phyloP scores from a whole-genome alignment of 2,329 filamentous ascomycete species.

The Elsinoe necatrix region DNA sequence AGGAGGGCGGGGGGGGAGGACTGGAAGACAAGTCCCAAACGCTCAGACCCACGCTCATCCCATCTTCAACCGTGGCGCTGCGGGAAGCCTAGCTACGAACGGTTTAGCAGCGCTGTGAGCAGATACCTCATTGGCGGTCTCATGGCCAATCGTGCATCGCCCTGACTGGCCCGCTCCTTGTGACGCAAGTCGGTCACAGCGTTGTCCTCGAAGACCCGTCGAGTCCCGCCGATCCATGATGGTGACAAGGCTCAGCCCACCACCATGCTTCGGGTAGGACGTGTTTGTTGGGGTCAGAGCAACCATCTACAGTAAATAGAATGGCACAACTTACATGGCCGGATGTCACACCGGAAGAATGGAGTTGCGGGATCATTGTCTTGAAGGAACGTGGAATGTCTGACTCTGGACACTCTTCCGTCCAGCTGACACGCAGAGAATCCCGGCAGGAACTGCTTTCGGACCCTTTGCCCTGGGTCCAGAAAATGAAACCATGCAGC shows the following conservation, averaged over 20 bases:
- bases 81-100: background rate
- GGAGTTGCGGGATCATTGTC: slow-evolving; percentile 5
- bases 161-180: slow-evolving; percentile 5
- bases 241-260: background rate
- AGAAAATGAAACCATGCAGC: slow-evolving; percentile 5
- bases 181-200: slow-evolving; percentile 7
- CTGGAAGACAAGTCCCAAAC: background rate
- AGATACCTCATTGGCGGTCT: background rate
- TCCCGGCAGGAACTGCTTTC: slow-evolving; percentile 5
- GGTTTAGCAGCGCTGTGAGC: background rate
- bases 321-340: background rate
- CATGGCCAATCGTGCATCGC: slow-evolving; percentile 1
- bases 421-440: slow-evolving; percentile 9
- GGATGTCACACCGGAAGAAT: background rate
- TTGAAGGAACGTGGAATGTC: slow-evolving; percentile 13
- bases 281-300: background rate
- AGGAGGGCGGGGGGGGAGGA: background rate
- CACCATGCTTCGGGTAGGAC: background rate
- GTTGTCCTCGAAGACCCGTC: background rate
- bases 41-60: background rate
- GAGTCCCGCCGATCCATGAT: slow-evolving; percentile 3
- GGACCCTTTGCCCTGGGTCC: slow-evolving; percentile 3
- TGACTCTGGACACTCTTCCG: background rate
- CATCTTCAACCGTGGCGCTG: background rate
- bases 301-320: background rate